Conservation (phyloP, 2,329 filamentous ascomycete species). For the Alternaria alternata region DNA sequence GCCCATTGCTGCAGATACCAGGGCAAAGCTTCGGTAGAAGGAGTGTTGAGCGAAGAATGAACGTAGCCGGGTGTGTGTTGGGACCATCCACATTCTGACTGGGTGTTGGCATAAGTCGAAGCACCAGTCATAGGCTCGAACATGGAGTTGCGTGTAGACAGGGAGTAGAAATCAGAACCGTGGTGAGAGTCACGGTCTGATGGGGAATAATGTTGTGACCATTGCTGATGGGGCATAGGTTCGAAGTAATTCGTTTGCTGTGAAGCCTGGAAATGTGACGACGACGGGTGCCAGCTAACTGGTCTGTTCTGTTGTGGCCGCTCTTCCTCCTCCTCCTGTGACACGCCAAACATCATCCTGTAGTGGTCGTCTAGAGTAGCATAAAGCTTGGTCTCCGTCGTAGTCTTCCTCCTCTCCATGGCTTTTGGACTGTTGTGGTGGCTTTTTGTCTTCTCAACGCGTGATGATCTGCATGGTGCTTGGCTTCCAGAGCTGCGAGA, state of each 20-base stretch:
- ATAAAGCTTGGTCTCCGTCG: slow-evolving; percentile 48
- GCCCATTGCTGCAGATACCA: slow-evolving; percentile 51
- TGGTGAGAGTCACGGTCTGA: slow-evolving; percentile 38
- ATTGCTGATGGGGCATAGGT: slow-evolving; percentile 37
- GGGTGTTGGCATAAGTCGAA: slow-evolving; percentile 21
- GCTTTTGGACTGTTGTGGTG: slow-evolving; percentile 49
- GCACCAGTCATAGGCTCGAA: slow-evolving; percentile 31
- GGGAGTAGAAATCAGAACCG: slow-evolving; percentile 47
- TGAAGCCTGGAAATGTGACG: slow-evolving; percentile 53
- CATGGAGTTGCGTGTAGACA: slow-evolving; percentile 47
- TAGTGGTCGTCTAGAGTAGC: slow-evolving; percentile 52
- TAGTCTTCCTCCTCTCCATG: slow-evolving; percentile 50
- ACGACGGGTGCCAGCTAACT: slow-evolving; percentile 78
- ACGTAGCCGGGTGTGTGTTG: slow-evolving; percentile 35
- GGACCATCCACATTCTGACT: slow-evolving; percentile 39
- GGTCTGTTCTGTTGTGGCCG: slow-evolving; percentile 57
- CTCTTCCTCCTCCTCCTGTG: slow-evolving; percentile 39
- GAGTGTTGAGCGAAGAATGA: slow-evolving; percentile 43
- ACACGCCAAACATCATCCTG: slow-evolving; percentile 52
- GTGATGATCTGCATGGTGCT: slow-evolving; percentile 39
- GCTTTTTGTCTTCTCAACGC: slow-evolving; percentile 52
- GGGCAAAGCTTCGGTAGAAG: slow-evolving; percentile 41
- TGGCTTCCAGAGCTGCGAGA: slow-evolving; percentile 46
- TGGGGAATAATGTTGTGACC: slow-evolving; percentile 31
- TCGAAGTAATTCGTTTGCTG: slow-evolving; percentile 34